Evolutionary conservation across 192 early-diverging fungal species (phyloP).

Genomic region (Glomus cerebriforme): DNA sequence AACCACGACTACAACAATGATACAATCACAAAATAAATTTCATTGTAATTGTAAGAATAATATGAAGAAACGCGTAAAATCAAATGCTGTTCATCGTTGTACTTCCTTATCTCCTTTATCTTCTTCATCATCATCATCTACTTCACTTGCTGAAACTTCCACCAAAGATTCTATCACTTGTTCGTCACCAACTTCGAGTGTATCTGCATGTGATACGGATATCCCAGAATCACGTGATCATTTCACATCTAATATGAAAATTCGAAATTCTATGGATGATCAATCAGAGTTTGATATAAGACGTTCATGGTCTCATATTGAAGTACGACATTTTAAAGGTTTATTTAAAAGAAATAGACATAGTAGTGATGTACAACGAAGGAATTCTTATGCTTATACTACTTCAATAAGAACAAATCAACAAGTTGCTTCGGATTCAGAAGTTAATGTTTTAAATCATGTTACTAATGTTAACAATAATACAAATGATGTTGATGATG

Average conservation of each 20-base stretch:
- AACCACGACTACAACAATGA: too few relatives aligned
- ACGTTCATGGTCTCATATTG: slow-evolving; percentile 28
- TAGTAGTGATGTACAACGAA: neutral
- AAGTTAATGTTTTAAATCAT: neutral
- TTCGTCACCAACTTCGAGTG: neutral
- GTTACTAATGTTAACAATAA: neutral
- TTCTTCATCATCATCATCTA: neutral
- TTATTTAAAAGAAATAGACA: slow-evolving; percentile 1
- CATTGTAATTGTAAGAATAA: neutral
- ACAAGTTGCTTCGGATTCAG: neutral
- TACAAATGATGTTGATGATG: neutral
- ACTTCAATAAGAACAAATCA: neutral
- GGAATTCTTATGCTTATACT: slow-evolving; percentile 16
- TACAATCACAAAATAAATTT: too few relatives aligned
- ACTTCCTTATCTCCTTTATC: neutral
- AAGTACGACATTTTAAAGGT: slow-evolving; percentile 25
- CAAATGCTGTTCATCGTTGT: neutral
- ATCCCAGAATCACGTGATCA: neutral
- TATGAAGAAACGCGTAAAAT: neutral
- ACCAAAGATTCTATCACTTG: neutral
- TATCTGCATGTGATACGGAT: neutral
- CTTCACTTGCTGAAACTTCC: neutral
- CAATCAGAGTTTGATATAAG: neutral
- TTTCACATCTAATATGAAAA: neutral
- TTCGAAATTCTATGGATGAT: neutral